Percentiles rank a stretch among this genome's conserved stretches.
Conservation (phyloP, 2,329 filamentous ascomycete genomes). For the Paracoccidioides lutzii region DNA sequence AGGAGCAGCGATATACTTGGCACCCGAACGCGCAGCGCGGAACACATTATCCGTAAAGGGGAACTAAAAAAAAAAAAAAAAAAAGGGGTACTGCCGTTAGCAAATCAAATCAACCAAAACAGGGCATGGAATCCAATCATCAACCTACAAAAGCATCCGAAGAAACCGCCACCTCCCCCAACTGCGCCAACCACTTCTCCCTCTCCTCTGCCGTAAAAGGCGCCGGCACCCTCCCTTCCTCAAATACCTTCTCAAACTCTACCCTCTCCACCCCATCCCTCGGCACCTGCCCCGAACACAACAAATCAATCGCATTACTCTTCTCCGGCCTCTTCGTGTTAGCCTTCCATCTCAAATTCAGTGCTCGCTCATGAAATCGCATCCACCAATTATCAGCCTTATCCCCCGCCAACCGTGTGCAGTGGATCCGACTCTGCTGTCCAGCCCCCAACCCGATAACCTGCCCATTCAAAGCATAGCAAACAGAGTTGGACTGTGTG, state of each 20-base stretch:
- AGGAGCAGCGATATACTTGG: conserved; percentile 91
- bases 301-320: conserved; percentile 92
- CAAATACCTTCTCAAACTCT: conserved; percentile 79
- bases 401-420: conserved; percentile 90
- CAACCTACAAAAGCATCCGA: conserved; percentile 84
- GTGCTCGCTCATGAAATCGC: conserved; percentile 83
- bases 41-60: conserved; percentile 98
- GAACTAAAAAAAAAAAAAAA: conserved; percentile 47
- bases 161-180: conserved; percentile 64
- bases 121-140: background rate
- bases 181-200: conserved; percentile 69
- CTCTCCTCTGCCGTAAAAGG: conserved; percentile 77
- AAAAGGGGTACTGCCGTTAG: background rate
- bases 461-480: conserved; percentile 90
- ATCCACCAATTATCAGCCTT: conserved; percentile 99
- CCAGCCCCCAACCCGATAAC: conserved; percentile 88
- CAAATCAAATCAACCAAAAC: background rate
- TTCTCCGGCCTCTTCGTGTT: conserved; percentile 94
- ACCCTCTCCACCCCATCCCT: conserved; percentile 71
- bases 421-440: conserved; percentile 96
- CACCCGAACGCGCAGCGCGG: conserved; percentile 74
- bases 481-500: conserved; percentile 97
- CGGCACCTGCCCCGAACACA: conserved; percentile 82
- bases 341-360: conserved; percentile 91
- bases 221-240: conserved; percentile 56